Percentiles rank a stretch among this genome's conserved stretches.
phyloP scores from a whole-genome alignment of 768 basidiomycete species.

The Hericium coralloides region DNA sequence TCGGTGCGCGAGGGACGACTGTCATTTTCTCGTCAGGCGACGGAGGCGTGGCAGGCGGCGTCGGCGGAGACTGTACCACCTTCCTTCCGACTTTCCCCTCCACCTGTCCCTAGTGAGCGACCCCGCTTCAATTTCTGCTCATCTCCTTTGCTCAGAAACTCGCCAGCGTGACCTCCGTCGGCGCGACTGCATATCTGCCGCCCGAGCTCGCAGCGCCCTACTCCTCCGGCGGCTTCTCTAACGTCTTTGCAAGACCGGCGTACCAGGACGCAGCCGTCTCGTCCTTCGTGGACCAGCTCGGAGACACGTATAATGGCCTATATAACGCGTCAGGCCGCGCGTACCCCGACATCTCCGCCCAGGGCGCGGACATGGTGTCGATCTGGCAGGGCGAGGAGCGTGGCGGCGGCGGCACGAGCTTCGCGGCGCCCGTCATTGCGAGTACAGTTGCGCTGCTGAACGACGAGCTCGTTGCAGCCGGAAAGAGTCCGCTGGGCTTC shows the following conservation, averaged over 20 bases:
- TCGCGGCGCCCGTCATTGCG: constrained; percentile 25
- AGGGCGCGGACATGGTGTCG: constrained; percentile 25
- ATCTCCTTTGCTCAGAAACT: neutral
- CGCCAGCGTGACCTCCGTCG: constrained; percentile 14
- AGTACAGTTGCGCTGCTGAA: constrained; percentile 26
- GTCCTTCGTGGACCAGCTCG: constrained; percentile 25
- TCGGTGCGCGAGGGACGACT: constrained; percentile 8
- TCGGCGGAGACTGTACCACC: constrained; percentile 4
- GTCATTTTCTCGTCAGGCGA: constrained; percentile 15
- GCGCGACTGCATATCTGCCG: constrained; percentile 20
- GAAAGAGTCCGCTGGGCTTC: constrained; percentile 15
- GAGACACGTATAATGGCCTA: constrained; percentile 19
- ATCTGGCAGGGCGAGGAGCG: constrained; percentile 9
- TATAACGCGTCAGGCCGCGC: constrained; percentile 30
- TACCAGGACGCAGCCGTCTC: constrained; percentile 32
- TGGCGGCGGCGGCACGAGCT: constrained; percentile 22
- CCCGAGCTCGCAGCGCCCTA: constrained; percentile 21
- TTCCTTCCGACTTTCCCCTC: constrained; percentile 16
- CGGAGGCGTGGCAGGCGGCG: constrained; percentile 13
- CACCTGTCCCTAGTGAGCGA: constrained; percentile 10
- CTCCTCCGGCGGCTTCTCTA: constrained; percentile 16
- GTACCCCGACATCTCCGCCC: constrained; percentile 41
- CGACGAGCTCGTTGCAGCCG: constrained; percentile 20
- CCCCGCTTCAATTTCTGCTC: neutral
- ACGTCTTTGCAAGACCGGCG: neutral